A percentile compares a stretch with the other conserved stretches of the same genome.
Conservation (phyloP, 2,329 filamentous ascomycete genomes). For the Apiospora sp. region DNA sequence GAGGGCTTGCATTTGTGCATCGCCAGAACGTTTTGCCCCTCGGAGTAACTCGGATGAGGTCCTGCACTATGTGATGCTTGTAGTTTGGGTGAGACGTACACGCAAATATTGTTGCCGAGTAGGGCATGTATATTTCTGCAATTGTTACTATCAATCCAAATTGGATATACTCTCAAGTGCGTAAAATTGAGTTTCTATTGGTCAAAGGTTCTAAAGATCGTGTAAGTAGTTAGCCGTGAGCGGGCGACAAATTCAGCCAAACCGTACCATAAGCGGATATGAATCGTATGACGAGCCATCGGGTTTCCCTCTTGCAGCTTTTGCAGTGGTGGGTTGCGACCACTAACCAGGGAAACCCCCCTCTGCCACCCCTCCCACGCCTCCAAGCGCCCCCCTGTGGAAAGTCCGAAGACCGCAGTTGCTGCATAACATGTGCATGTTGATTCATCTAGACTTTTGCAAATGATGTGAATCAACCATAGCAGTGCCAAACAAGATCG, state of each 20-base stretch:
- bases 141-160: neutral
- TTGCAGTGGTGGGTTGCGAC: slow-evolving; percentile 16
- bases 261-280: slow-evolving; percentile 15
- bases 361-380: slow-evolving; percentile 16
- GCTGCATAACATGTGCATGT: slow-evolving; percentile 12
- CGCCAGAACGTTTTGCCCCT: neutral
- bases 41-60: slow-evolving; percentile 4
- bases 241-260: slow-evolving; percentile 10
- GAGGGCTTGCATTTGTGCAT: neutral
- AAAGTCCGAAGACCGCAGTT: slow-evolving; percentile 14
- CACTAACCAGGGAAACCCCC: slow-evolving; percentile 13
- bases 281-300: slow-evolving; percentile 17
- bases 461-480: neutral
- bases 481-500: neutral
- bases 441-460: neutral
- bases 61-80: neutral
- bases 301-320: slow-evolving; percentile 7
- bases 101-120: neutral
- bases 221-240: slow-evolving; percentile 5
- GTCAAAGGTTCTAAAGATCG: neutral
- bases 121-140: neutral
- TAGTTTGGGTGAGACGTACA: neutral
- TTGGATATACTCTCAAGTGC: neutral
- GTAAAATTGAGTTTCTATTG: neutral
- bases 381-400: neutral